Percentiles rank a stretch among this genome's conserved stretches.
Conservation (phyloP, 768 basidiomycete genomes). For the Pulveroboletus frians region DNA sequence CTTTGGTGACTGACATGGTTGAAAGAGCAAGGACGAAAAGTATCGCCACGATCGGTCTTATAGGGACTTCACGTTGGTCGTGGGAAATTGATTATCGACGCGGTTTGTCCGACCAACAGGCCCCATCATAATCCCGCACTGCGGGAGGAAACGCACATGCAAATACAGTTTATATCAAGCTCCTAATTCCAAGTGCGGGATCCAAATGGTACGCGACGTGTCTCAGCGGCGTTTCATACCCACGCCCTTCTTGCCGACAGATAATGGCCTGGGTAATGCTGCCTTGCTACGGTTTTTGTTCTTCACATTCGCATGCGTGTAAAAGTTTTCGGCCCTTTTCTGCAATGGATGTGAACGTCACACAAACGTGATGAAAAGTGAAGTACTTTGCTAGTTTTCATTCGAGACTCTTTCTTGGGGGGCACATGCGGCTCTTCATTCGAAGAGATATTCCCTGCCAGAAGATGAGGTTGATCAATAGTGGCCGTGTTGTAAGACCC, state of each 20-base stretch:
- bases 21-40: conserved; percentile 24
- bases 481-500: conserved; percentile 3
- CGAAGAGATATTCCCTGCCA: conserved; percentile 25
- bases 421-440: conserved; percentile 33
- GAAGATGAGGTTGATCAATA: conserved; percentile 8
- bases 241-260: conserved; percentile 45
- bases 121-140: not conserved
- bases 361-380: not conserved
- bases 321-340: conserved; percentile 90
- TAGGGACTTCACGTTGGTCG: conserved; percentile 17
- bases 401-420: conserved; percentile 62
- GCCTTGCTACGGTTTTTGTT: conserved; percentile 74
- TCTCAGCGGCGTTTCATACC: conserved; percentile 35
- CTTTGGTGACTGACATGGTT: conserved; percentile 87
- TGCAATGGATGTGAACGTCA: conserved; percentile 28
- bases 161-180: conserved; percentile 4
- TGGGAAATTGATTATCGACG: conserved; percentile 36
- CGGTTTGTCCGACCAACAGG: not conserved
- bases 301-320: conserved; percentile 78
- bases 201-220: conserved; percentile 10
- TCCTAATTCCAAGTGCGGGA: conserved; percentile 8
- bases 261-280: conserved; percentile 52
- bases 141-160: conserved; percentile 2
- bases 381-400: conserved; percentile 89
- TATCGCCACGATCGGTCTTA: conserved; percentile 17